phyloP scores from a whole-genome alignment of 139 green algal genomes.

The Chlorella sp. region DNA sequence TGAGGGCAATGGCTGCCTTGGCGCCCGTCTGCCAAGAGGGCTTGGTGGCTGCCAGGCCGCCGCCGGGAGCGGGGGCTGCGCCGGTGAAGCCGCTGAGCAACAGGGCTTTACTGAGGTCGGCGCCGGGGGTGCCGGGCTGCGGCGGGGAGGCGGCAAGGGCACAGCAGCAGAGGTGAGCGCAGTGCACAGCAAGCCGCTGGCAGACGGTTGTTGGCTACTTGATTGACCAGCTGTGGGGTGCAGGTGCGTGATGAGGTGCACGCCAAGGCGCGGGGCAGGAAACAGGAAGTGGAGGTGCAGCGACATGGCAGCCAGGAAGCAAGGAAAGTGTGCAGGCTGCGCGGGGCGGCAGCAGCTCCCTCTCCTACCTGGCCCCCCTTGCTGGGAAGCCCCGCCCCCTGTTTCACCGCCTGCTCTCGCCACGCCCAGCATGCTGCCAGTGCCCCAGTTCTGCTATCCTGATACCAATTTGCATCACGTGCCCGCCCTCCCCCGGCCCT shows the following conservation, averaged over 20 bases:
- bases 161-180: neutral
- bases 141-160: neutral
- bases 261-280: too few species aligned
- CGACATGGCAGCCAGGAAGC: neutral
- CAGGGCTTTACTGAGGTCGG: constrained; percentile 51
- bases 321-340: too few species aligned
- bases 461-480: neutral
- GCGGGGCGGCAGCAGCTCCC: too few species aligned
- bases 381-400: too few species aligned
- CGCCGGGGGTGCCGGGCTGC: constrained; percentile 6
- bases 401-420: too few species aligned
- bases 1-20: constrained; percentile 63
- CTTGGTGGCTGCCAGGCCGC: constrained; percentile 51
- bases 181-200: too few species aligned
- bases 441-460: too few species aligned
- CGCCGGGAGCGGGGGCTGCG: neutral
- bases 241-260: neutral
- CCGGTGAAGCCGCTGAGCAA: constrained; percentile 66
- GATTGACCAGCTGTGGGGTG: neutral
- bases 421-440: too few species aligned
- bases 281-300: neutral
- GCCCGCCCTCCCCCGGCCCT: neutral
- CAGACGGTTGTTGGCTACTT: neutral
- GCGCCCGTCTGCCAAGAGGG: constrained; percentile 69
- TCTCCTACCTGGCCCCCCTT: too few species aligned